Evolutionary conservation across 2,329 filamentous ascomycete species (phyloP).

Genomic region (Leptographium lundbergii): DNA sequence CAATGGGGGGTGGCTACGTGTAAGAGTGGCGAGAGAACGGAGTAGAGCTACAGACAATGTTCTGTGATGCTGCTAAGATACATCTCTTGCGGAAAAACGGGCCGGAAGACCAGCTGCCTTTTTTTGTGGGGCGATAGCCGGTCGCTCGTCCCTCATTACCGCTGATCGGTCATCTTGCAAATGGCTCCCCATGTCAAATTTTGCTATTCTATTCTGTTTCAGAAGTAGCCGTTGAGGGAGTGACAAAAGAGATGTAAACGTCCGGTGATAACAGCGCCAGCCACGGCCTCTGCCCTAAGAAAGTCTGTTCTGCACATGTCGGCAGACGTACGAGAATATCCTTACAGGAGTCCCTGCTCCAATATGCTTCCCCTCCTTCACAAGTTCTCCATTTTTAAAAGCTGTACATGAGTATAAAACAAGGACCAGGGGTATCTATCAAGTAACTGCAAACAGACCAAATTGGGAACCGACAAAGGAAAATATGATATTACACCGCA

Average conservation of each 20-base stretch:
- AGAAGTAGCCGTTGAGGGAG: background rate
- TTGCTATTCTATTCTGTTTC: background rate
- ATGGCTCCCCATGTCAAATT: background rate
- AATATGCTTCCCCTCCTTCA: background rate
- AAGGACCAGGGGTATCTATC: slow-evolving; percentile 2
- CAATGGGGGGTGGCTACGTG: background rate
- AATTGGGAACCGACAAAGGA: background rate
- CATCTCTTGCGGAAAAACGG: background rate
- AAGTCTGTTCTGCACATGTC: background rate
- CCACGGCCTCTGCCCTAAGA: background rate
- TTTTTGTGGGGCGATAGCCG: background rate
- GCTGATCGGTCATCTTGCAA: background rate
- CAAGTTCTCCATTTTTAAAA: background rate
- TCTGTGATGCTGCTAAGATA: background rate
- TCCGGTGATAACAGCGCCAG: background rate
- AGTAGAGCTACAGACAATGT: background rate
- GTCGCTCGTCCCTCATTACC: background rate
- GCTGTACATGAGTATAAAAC: background rate
- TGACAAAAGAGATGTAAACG: background rate
- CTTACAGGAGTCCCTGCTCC: background rate
- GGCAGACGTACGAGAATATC: background rate
- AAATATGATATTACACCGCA: background rate
- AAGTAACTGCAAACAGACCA: background rate
- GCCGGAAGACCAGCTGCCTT: background rate
- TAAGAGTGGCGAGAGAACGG: background rate